These are phyloP conservation scores for Silene conica DNA, from an alignment of 148 eudicot species.

Conservation along the genomic window DNA sequence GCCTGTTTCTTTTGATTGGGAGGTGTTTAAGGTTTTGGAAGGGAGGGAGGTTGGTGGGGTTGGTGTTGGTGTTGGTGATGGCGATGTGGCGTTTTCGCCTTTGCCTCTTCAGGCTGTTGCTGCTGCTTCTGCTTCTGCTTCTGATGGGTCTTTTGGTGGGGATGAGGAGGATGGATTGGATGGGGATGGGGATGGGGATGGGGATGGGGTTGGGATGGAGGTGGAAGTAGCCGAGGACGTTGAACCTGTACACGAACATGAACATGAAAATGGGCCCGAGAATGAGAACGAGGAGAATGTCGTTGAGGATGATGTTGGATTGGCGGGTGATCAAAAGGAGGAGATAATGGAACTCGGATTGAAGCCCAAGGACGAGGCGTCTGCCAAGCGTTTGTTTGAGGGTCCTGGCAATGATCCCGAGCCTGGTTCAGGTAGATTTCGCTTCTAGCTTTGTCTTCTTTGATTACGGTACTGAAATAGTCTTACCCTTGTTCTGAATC, in stretches of 20 bases:
- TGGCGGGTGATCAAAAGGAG: not conserved
- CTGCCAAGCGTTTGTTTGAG: not conserved
- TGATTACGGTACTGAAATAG: too few relatives aligned
- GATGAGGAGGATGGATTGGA: not conserved
- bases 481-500: too few relatives aligned
- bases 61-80: conserved; percentile 2
- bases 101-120: conserved; percentile 25
- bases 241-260: conserved; percentile 4
- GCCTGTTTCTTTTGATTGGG: conserved; percentile 30
- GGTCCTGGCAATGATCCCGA: not conserved
- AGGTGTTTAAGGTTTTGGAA: conserved; percentile 30
- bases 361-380: not conserved
- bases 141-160: not conserved
- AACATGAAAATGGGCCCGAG: not conserved
- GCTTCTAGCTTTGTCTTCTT: too few relatives aligned
- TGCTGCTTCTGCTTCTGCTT: conserved; percentile 7
- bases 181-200: conserved; percentile 2
- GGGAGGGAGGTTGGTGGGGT: conserved; percentile 21
- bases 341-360: not conserved
- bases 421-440: conserved; percentile 8
- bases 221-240: not conserved
- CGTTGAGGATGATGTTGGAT: not conserved
- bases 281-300: not conserved
- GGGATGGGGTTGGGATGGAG: not conserved
- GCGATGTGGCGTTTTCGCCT: conserved; percentile 8